Conservation (phyloP, 1,284 basidiomycete species). For the Tremellales sp. region DNA sequence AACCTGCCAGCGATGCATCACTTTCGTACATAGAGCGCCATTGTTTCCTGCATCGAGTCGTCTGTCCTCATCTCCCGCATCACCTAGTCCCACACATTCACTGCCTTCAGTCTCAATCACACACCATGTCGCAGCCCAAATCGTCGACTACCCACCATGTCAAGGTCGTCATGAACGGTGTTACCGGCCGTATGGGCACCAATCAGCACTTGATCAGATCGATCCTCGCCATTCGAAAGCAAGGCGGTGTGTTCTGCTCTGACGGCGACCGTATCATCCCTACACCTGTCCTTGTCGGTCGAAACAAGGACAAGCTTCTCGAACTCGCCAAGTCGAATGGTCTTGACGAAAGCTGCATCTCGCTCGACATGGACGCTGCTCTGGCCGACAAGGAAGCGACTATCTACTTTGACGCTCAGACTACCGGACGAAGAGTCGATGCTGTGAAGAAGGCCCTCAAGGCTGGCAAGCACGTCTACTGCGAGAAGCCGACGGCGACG, state of each 20-base stretch:
- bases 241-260: conserved; percentile 14
- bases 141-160: conserved; percentile 9
- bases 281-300: conserved; percentile 17
- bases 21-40: too few species aligned
- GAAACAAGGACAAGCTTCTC: conserved; percentile 12
- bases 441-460: conserved; percentile 18
- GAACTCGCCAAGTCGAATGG: conserved; percentile 15
- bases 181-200: conserved; percentile 22
- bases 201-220: conserved; percentile 24
- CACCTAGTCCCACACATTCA: conserved; percentile 4
- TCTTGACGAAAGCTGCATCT: conserved; percentile 7
- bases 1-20: too few species aligned
- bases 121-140: conserved; percentile 3
- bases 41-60: too few species aligned
- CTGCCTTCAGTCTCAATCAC: too few species aligned
- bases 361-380: conserved; percentile 12
- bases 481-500: conserved; percentile 18
- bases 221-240: conserved; percentile 16
- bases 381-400: conserved; percentile 10
- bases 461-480: conserved; percentile 21
- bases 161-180: conserved; percentile 21
- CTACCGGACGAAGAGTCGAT: conserved; percentile 16
- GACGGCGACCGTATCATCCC: conserved; percentile 17
- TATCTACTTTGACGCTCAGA: conserved; percentile 22
- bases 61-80: too few species aligned